These are phyloP conservation scores for Gentiana macrophylla DNA, from an alignment of 257 asterid genomes.

Conservation along the genomic window DNA sequence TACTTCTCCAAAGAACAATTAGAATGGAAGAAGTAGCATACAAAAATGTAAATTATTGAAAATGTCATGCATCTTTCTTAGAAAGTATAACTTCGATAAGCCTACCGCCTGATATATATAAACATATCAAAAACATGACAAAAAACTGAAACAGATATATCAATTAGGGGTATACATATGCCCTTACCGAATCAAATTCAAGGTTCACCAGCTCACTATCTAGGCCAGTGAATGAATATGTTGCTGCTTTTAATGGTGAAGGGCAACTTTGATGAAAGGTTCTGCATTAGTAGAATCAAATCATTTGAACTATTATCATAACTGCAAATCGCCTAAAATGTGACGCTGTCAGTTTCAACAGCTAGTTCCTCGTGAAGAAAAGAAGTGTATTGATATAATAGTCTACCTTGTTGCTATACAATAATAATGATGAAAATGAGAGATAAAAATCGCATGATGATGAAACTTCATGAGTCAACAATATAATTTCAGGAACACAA, in stretches of 20 bases:
- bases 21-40: background rate
- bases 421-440: no score
- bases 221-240: slow-evolving; percentile 25
- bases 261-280: slow-evolving; percentile 31
- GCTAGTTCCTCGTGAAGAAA: no score
- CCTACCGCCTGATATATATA: background rate
- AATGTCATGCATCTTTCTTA: background rate
- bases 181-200: slow-evolving; percentile 43
- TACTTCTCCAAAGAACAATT: background rate
- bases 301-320: background rate
- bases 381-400: no score
- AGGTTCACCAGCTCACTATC: slow-evolving; percentile 29
- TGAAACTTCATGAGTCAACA: no score
- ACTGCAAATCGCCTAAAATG: no score
- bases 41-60: background rate
- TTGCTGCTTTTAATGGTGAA: slow-evolving; percentile 31
- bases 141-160: background rate
- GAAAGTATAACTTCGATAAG: background rate
- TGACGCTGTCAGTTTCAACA: no score
- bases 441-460: no score
- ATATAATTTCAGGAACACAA: no score
- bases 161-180: background rate
- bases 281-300: slow-evolving; percentile 33
- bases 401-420: no score
- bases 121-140: background rate